Percentiles rank a stretch among this genome's conserved stretches.
Conservation (phyloP, 495 filamentous ascomycete genomes). For the Lasiosphaeria ovina region DNA sequence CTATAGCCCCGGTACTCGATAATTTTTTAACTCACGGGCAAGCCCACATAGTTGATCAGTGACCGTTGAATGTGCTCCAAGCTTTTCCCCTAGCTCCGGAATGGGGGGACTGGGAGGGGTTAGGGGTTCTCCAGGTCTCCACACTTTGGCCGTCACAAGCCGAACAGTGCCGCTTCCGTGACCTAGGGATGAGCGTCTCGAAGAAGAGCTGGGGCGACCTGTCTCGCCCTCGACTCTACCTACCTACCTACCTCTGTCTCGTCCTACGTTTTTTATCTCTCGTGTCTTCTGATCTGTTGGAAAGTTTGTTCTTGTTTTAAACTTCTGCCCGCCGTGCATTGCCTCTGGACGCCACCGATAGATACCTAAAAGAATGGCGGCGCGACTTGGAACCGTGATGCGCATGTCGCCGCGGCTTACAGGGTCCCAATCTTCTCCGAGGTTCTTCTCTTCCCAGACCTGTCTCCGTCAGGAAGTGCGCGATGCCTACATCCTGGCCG, state of each 20-base stretch:
- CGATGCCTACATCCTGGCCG: conserved; percentile 89
- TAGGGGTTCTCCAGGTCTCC: conserved; percentile 9
- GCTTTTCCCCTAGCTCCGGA: background rate
- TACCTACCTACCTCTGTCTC: too few species aligned
- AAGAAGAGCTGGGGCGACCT: too few species aligned
- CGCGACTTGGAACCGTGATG: conserved; percentile 11
- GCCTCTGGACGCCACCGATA: background rate
- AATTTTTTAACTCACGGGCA: too few species aligned
- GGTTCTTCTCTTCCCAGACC: conserved; percentile 66
- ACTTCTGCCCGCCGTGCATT: background rate
- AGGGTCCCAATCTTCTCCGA: conserved; percentile 33
- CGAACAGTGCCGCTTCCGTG: conserved; percentile 28
- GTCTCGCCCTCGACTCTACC: too few species aligned
- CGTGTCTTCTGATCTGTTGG: too few species aligned
- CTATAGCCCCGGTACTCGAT: too few species aligned
- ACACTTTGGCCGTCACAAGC: conserved; percentile 35
- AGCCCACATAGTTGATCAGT: too few species aligned
- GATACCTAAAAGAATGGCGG: background rate
- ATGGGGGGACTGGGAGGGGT: background rate
- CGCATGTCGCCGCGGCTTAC: conserved; percentile 19
- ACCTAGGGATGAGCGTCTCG: too few species aligned
- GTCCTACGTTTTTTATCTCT: too few species aligned
- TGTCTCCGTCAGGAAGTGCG: conserved; percentile 65
- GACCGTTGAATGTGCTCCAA: too few species aligned
- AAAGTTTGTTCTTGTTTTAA: conserved; percentile 7